Base-by-base conservation (phyloP, 2,329 filamentous ascomycete genomes). In the Akanthomyces lecanii region DNA sequence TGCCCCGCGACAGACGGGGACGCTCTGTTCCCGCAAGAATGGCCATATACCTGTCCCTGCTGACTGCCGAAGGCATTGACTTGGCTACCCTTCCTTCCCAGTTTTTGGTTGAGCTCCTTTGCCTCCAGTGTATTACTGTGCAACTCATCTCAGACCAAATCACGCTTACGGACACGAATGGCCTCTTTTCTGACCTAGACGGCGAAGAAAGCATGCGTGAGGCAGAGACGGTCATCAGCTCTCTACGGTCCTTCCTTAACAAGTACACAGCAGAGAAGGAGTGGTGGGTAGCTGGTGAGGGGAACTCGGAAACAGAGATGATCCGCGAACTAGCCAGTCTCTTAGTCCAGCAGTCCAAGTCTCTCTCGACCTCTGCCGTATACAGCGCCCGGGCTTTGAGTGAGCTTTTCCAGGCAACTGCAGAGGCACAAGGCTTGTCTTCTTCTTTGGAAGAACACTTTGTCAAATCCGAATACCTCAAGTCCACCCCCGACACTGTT, bases 21-120 rank as follows among this genome's bases (percentile, higher is more conserved):
- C 85, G 87, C 38, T 91, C 91, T 2, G 79, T 90, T 61, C 86
- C 91, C 1, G 84, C 91, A 16, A 83, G 94, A 62, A 90, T 96
- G 78, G 86, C 89, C 1, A 80, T 89, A 55, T 97, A 92, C 72
- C 83, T 86, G 0, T 79, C 81, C 6, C 82, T 81, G 55, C 72
- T 95, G 0, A 71, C 92, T 0, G 70, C 73, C 0, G 72, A 74
- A 3, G 75, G 76, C 0, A 67, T 81, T 11, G 68, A 77, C 2
- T 62, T 81, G 0, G 67, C 75, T 0, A 67, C 72, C 0, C 65
- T 85, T 0, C 76, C 82, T 0, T 69, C 70, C 2, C 70, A 76
- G 2, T 75, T 77, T 23, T 79, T 81, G 58, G 73, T 80, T 10
- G 81, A 87, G 62, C 68, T 86, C 1, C 59, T 87, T 1, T 81